A percentile compares a stretch with the other conserved stretches of the same genome.
Evolutionary conservation across 345 rosid genomes (phyloP).

Genomic region (Melastoma malabathricum): DNA sequence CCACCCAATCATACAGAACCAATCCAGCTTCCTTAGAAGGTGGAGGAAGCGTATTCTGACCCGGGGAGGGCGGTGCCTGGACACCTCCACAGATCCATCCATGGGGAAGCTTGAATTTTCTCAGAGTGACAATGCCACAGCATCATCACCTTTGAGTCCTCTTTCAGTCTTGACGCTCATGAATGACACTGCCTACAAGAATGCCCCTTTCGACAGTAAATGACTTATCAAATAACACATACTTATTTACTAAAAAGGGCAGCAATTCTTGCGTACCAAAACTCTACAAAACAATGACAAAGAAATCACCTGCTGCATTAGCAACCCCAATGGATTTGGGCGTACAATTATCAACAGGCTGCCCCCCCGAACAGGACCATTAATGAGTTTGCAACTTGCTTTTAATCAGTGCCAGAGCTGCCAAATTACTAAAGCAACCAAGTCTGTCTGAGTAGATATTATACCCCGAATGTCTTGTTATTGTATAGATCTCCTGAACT

Average conservation of each 20-base stretch:
- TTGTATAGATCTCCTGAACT: conserved; percentile 23
- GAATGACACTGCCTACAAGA: too few species aligned
- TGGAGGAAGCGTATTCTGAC: too few species aligned
- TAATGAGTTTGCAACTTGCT: background rate
- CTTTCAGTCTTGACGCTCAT: too few species aligned
- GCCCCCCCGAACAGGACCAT: conserved; percentile 4
- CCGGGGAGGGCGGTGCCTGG: too few species aligned
- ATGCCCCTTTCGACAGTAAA: too few species aligned
- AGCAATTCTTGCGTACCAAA: background rate
- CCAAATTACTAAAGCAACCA: background rate
- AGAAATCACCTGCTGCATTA: conserved; percentile 4
- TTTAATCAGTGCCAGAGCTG: conserved; percentile 3
- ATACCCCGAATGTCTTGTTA: conserved; percentile 35
- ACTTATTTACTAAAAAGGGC: background rate
- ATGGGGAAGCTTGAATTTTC: too few species aligned
- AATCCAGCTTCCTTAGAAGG: too few species aligned
- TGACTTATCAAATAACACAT: too few species aligned
- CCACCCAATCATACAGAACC: too few species aligned
- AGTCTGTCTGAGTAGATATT: conserved; percentile 7
- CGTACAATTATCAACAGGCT: conserved; percentile 9
- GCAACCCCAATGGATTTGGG: conserved; percentile 6
- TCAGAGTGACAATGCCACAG: too few species aligned
- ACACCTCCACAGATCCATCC: too few species aligned
- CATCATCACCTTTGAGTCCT: too few species aligned
- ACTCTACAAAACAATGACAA: background rate